These are phyloP conservation scores for Quambalaria eucalypti DNA, from an alignment of 1,284 basidiomycete species.

Conservation along the genomic window DNA sequence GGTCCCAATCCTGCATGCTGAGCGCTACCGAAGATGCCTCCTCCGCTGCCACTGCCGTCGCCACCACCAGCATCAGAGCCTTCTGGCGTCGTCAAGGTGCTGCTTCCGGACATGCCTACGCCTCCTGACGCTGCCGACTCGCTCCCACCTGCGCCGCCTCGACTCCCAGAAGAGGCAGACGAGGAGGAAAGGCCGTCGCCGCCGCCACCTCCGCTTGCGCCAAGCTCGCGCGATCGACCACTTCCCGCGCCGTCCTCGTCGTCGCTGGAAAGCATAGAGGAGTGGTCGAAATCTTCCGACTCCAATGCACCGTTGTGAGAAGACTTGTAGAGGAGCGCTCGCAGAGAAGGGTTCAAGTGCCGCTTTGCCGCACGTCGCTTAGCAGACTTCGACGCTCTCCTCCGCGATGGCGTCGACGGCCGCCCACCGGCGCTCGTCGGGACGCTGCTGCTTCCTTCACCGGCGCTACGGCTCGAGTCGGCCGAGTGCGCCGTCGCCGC, in stretches of 20 bases:
- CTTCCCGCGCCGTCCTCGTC: neutral
- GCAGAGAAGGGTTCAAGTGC: slow-evolving; percentile 26
- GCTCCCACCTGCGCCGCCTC: too few relatives aligned
- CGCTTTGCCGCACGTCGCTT: slow-evolving; percentile 13
- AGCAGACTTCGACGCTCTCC: slow-evolving; percentile 9
- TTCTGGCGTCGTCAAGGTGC: neutral
- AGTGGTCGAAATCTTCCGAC: neutral
- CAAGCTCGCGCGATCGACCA: too few relatives aligned
- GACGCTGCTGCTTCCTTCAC: neutral
- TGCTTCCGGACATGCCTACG: neutral
- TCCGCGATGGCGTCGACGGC: slow-evolving; percentile 8
- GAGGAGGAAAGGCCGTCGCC: neutral
- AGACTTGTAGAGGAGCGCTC: slow-evolving; percentile 17
- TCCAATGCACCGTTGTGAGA: too few relatives aligned
- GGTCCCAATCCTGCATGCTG: too few relatives aligned
- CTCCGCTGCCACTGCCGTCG: neutral
- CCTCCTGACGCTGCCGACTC: neutral
- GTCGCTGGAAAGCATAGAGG: neutral
- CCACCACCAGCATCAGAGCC: neutral
- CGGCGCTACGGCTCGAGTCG: slow-evolving; percentile 1
- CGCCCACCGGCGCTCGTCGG: neutral
- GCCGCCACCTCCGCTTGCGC: neutral
- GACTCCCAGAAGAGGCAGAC: neutral
- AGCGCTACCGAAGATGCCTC: too few relatives aligned
- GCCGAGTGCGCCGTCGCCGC: neutral